Evolutionary conservation across 148 eudicot genomes (phyloP).

Genomic region (Pouteria glomerata): DNA sequence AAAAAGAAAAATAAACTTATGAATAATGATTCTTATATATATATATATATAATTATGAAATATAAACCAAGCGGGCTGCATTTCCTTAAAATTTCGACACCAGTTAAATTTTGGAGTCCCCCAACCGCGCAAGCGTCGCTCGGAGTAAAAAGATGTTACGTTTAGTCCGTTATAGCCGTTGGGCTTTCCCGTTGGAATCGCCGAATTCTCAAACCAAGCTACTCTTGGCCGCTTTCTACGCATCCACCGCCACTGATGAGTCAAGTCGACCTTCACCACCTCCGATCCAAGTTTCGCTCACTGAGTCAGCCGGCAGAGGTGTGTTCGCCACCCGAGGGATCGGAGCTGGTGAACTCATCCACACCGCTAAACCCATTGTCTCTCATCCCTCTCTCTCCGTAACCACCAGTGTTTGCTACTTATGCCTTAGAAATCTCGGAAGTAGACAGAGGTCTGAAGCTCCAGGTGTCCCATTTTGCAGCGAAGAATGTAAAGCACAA

Average conservation of each 20-base stretch:
- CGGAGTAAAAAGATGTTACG: conserved; percentile 19
- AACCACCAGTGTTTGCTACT: conserved; percentile 47
- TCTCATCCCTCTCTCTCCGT: conserved; percentile 64
- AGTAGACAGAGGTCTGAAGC: conserved; percentile 8
- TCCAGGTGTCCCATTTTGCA: conserved; percentile 38
- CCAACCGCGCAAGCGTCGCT: background rate
- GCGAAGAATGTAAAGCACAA: conserved; percentile 49
- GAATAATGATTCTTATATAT: too few species aligned
- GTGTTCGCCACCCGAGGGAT: conserved; percentile 70
- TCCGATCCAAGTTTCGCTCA: conserved; percentile 63
- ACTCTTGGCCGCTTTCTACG: conserved; percentile 14
- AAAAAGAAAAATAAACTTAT: too few species aligned
- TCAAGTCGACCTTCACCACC: conserved; percentile 46
- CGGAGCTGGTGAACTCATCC: conserved; percentile 68
- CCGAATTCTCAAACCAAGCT: conserved; percentile 5
- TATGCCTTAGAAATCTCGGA: conserved; percentile 46
- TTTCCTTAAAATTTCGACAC: too few species aligned
- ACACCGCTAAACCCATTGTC: conserved; percentile 68
- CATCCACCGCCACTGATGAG: conserved; percentile 12
- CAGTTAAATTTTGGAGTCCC: too few species aligned
- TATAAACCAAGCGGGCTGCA: too few species aligned
- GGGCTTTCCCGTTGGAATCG: conserved; percentile 18
- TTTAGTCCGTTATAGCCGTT: conserved; percentile 34
- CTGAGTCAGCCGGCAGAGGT: conserved; percentile 74
- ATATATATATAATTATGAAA: too few species aligned